phyloP scores from a whole-genome alignment of 164 flowering plant species.

The Houttuynia cordata region DNA sequence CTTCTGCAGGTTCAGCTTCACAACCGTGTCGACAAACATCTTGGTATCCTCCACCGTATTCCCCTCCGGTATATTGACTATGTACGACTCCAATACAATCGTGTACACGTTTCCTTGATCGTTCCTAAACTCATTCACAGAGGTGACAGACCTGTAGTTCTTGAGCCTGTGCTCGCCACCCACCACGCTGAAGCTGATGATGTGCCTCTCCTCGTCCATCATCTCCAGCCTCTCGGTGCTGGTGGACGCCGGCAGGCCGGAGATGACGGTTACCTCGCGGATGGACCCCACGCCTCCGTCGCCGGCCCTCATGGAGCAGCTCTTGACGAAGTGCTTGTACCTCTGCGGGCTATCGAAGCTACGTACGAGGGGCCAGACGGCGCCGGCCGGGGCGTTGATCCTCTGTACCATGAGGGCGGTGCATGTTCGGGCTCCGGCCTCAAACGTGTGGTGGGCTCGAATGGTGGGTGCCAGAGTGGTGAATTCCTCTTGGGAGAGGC shows the following conservation, averaged over 20 bases:
- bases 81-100: conserved; percentile 57
- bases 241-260: conserved; percentile 71
- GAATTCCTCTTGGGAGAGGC: conserved; percentile 41
- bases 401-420: conserved; percentile 48
- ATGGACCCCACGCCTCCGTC: conserved; percentile 64
- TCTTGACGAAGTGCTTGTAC: conserved; percentile 79
- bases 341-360: conserved; percentile 56
- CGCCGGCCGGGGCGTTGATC: conserved; percentile 43
- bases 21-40: conserved; percentile 68
- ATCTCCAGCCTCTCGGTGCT: conserved; percentile 70
- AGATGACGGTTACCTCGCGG: conserved; percentile 55
- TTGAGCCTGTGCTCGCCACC: conserved; percentile 68
- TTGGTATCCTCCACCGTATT: conserved; percentile 69
- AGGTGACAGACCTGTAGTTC: conserved; percentile 56
- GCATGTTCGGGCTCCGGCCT: conserved; percentile 30
- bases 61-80: conserved; percentile 73
- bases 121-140: conserved; percentile 40
- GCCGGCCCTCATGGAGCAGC: conserved; percentile 37
- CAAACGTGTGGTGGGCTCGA: conserved; percentile 30
- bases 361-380: conserved; percentile 60
- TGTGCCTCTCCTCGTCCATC: conserved; percentile 50
- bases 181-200: conserved; percentile 61
- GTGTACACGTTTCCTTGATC: conserved; percentile 40
- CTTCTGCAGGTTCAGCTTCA: conserved; percentile 61
- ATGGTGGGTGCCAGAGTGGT: conserved; percentile 32